phyloP scores from a whole-genome alignment of 768 basidiomycete species.

The Pleurotus tuber-regium region DNA sequence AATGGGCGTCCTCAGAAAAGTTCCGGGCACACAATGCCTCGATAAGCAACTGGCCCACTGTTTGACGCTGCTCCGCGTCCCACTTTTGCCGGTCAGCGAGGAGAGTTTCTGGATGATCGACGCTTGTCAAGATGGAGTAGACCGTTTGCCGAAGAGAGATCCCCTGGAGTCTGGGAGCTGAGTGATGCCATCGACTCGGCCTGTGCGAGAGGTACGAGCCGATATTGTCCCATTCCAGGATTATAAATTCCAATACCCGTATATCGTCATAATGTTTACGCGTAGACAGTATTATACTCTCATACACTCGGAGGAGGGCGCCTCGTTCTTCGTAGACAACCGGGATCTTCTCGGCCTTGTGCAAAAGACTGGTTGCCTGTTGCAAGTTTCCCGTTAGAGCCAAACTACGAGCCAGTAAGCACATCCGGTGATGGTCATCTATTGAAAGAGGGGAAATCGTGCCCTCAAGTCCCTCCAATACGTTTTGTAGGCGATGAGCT shows the following conservation, averaged over 20 bases:
- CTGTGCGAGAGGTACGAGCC: conserved; percentile 17
- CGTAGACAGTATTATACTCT: conserved; percentile 34
- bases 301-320: conserved; percentile 29
- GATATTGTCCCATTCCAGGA: conserved; percentile 35
- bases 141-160: conserved; percentile 15
- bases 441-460: conserved; percentile 18
- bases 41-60: conserved; percentile 39
- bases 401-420: conserved; percentile 27
- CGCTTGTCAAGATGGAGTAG: conserved; percentile 16
- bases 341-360: conserved; percentile 19
- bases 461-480: conserved; percentile 27
- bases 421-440: conserved; percentile 19
- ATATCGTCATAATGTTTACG: conserved; percentile 28
- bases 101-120: conserved; percentile 29
- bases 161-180: background rate
- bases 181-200: background rate
- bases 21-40: conserved; percentile 32
- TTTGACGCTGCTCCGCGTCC: conserved; percentile 24
- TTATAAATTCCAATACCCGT: conserved; percentile 36
- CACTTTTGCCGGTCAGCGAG: conserved; percentile 21
- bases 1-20: conserved; percentile 33
- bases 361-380: conserved; percentile 28
- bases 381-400: conserved; percentile 37
- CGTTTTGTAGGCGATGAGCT: conserved; percentile 33
- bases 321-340: conserved; percentile 20